Evolutionary conservation across 1,284 basidiomycete genomes (phyloP).

Genomic region (Ceratobasidium sp.): DNA sequence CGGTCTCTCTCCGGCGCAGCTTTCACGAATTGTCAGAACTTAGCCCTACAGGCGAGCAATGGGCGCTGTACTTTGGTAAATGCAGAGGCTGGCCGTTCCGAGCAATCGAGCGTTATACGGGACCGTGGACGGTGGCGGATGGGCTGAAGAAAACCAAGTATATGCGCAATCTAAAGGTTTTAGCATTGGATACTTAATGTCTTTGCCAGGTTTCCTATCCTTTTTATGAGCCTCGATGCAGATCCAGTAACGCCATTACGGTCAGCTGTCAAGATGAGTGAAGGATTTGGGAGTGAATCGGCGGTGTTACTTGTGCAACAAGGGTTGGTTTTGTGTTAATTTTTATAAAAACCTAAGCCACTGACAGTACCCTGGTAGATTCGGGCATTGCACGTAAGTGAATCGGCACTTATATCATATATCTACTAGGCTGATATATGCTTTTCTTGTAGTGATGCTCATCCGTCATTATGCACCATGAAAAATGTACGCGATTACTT

Average conservation of each 20-base stretch:
- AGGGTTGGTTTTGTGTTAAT: neutral
- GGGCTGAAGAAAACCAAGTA: conserved; percentile 44
- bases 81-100: conserved; percentile 37
- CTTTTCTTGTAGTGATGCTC: too few relatives aligned
- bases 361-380: neutral
- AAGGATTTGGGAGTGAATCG: neutral
- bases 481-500: too few relatives aligned
- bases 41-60: conserved; percentile 31
- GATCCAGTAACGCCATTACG: neutral
- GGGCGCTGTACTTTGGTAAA: conserved; percentile 29
- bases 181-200: neutral
- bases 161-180: neutral
- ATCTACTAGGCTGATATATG: too few relatives aligned
- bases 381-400: neutral
- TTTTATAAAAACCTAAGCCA: neutral
- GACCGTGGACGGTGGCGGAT: conserved; percentile 43
- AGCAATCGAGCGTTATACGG: conserved; percentile 41
- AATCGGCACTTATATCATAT: too few relatives aligned
- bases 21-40: conserved; percentile 30
- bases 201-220: neutral
- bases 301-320: neutral
- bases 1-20: neutral
- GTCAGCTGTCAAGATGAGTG: neutral
- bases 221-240: neutral
- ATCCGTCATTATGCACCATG: too few relatives aligned